Conservation (phyloP, 306 rosid genomes). For the Cyclanthera cordifolia region DNA sequence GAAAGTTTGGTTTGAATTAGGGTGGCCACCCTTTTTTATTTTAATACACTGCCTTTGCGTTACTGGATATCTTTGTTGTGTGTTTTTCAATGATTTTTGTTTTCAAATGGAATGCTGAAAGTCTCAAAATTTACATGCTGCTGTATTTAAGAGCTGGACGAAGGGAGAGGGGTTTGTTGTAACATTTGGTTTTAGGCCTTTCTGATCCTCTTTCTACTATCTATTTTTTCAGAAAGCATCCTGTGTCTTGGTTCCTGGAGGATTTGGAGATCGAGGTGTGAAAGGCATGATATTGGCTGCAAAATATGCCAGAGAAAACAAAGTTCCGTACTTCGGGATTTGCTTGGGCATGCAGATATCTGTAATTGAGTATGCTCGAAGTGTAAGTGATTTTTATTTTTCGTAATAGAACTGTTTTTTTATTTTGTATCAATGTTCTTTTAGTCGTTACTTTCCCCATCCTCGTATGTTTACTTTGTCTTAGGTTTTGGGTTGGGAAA, state of each 20-base stretch:
- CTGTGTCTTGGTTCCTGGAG: constrained; percentile 96
- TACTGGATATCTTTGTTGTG: neutral
- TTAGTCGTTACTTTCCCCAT: neutral
- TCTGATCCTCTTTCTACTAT: constrained; percentile 9
- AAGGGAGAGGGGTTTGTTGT: constrained; percentile 16
- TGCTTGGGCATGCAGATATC: constrained; percentile 99
- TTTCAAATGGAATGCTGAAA: neutral
- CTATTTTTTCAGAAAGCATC: constrained; percentile 59
- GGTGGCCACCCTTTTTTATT: neutral
- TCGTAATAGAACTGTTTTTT: constrained; percentile 14
- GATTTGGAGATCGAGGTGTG: constrained; percentile 99
- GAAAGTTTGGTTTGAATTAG: neutral
- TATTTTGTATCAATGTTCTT: neutral
- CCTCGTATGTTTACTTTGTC: constrained; percentile 19
- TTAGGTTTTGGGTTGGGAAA: constrained; percentile 81
- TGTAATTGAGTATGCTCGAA: constrained; percentile 89
- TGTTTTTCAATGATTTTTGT: neutral
- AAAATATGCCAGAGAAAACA: constrained; percentile 91
- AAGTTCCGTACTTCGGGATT: constrained; percentile 88
- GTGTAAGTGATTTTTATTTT: constrained; percentile 46
- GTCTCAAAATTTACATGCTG: neutral
- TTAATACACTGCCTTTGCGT: neutral
- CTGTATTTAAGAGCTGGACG: constrained; percentile 1
- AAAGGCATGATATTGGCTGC: constrained; percentile 94
- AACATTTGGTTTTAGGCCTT: neutral